These are phyloP conservation scores for Discostella pseudostelligera DNA, from an alignment of 108 stramenopile genomes.

Conservation along the genomic window DNA sequence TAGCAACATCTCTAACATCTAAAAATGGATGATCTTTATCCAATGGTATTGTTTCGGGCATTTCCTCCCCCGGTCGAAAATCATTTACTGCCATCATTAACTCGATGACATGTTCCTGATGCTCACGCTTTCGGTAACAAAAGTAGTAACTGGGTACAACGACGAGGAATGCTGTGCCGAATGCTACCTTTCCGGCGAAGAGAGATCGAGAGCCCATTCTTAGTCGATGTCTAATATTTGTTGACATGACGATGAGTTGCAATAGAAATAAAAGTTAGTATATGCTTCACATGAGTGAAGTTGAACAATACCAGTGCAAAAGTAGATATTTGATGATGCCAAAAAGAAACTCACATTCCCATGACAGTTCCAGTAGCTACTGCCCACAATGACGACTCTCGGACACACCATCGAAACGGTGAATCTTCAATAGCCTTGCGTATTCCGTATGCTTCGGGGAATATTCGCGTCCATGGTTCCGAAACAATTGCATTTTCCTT, in stretches of 20 bases:
- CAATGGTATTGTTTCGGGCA: constrained; percentile 63
- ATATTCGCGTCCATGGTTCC: constrained; percentile 59
- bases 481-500: not conserved
- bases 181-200: constrained; percentile 56
- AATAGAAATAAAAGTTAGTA: too few species aligned
- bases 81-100: constrained; percentile 85
- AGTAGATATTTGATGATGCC: too few species aligned
- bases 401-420: constrained; percentile 81
- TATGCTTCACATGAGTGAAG: too few species aligned
- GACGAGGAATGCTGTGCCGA: constrained; percentile 58
- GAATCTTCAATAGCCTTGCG: constrained; percentile 63
- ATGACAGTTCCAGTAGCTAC: constrained; percentile 82
- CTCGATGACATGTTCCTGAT: constrained; percentile 73
- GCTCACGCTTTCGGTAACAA: constrained; percentile 70
- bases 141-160: constrained; percentile 75
- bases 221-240: constrained; percentile 69
- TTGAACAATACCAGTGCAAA: too few species aligned
- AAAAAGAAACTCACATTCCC: constrained; percentile 48
- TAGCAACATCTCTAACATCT: constrained; percentile 28
- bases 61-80: constrained; percentile 66
- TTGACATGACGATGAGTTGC: too few species aligned
- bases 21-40: constrained; percentile 78
- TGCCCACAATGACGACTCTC: constrained; percentile 81
- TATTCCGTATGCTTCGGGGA: constrained; percentile 79
- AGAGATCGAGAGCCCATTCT: constrained; percentile 64